phyloP scores from a whole-genome alignment of 2,329 filamentous ascomycete genomes.

The Colletotrichum euphorbiae region DNA sequence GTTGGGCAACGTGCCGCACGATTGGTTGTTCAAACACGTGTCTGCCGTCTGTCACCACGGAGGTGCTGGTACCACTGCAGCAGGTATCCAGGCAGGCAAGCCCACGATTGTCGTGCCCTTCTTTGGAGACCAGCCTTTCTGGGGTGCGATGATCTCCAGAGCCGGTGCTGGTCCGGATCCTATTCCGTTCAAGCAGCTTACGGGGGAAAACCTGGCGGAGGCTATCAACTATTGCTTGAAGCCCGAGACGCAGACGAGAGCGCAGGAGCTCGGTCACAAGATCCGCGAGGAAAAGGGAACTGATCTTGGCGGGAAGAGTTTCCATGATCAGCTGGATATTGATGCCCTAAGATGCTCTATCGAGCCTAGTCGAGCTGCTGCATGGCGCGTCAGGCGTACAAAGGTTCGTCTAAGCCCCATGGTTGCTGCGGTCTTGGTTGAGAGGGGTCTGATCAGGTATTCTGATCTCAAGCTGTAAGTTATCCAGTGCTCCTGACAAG shows the following conservation, averaged over 20 bases:
- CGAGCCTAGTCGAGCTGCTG: slow-evolving; percentile 74
- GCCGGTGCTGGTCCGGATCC: slow-evolving; percentile 79
- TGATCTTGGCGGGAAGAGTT: slow-evolving; percentile 72
- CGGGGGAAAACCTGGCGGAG: slow-evolving; percentile 71
- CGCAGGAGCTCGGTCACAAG: slow-evolving; percentile 68
- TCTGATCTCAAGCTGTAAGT: slow-evolving; percentile 78
- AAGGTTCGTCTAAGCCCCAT: slow-evolving; percentile 77
- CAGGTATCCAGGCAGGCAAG: slow-evolving; percentile 82
- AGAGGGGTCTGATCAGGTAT: slow-evolving; percentile 73
- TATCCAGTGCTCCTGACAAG: background rate
- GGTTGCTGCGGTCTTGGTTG: slow-evolving; percentile 76
- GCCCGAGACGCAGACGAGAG: slow-evolving; percentile 68
- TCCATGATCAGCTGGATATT: slow-evolving; percentile 76
- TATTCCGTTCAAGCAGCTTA: slow-evolving; percentile 76
- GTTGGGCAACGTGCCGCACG: slow-evolving; percentile 87
- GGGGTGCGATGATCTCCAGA: slow-evolving; percentile 80
- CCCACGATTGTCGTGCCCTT: slow-evolving; percentile 89
- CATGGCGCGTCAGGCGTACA: slow-evolving; percentile 79
- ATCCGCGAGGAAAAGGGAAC: slow-evolving; percentile 76
- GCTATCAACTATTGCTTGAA: slow-evolving; percentile 72
- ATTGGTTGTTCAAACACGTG: slow-evolving; percentile 88
- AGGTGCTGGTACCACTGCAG: slow-evolving; percentile 87
- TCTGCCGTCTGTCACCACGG: slow-evolving; percentile 89
- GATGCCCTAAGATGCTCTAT: slow-evolving; percentile 77
- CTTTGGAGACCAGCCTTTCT: slow-evolving; percentile 87